A percentile compares a stretch with the other conserved stretches of the same genome.
Conservation (phyloP, 495 filamentous ascomycete species). For the Copromyces sp. region DNA sequence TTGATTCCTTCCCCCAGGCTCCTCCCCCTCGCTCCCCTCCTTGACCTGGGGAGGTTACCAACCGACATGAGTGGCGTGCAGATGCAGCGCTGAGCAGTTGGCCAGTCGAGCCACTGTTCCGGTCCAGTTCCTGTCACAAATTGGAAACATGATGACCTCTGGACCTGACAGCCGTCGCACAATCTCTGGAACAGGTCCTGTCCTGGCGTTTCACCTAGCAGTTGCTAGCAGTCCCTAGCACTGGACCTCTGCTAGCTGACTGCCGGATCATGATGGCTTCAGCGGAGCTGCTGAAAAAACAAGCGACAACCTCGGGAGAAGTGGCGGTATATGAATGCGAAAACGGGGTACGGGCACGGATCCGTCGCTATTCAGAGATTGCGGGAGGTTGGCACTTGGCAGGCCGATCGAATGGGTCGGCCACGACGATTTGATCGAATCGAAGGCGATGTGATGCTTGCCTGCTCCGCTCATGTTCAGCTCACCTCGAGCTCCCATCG, state of each 20-base stretch:
- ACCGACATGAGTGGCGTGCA: not conserved
- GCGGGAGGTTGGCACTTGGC: not conserved
- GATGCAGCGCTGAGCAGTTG: not conserved
- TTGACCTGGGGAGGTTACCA: not conserved
- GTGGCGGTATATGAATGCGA: not conserved
- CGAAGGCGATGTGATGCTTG: not conserved
- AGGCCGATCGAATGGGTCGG: not conserved
- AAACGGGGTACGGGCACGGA: not conserved
- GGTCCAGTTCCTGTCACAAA: not conserved
- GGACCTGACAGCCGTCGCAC: not conserved
- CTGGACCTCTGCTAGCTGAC: not conserved
- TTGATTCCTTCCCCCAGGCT: not conserved
- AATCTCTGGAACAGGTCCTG: not conserved
- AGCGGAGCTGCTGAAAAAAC: not conserved
- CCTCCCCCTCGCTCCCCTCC: not conserved
- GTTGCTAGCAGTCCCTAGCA: not conserved
- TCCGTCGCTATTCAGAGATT: not conserved
- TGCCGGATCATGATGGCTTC: not conserved
- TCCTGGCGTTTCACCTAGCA: not conserved
- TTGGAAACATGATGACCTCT: not conserved
- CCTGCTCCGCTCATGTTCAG: not conserved
- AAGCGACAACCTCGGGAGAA: not conserved
- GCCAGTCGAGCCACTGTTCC: not conserved
- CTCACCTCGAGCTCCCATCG: not conserved
- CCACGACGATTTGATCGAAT: not conserved